Conservation (phyloP, 192 early-diverging fungal species). For the Coemansia sp. region DNA sequence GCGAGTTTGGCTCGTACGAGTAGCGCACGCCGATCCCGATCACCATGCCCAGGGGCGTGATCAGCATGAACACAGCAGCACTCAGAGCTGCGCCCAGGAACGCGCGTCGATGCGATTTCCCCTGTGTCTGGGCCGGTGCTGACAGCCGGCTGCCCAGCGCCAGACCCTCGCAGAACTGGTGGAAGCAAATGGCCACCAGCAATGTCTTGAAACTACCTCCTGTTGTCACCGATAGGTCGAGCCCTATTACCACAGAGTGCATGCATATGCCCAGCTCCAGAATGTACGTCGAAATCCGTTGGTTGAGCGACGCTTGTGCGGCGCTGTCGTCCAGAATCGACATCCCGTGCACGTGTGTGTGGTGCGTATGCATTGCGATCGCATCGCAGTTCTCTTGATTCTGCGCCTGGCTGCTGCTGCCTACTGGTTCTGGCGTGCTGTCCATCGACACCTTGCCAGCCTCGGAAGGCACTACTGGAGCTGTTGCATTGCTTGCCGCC, state of each 20-base stretch:
- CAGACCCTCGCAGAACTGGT: conserved; percentile 78
- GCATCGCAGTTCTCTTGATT: conserved; percentile 32
- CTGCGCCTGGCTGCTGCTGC: not conserved
- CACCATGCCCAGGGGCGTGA: conserved; percentile 77
- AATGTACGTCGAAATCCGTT: conserved; percentile 63
- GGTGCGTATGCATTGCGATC: conserved; percentile 50
- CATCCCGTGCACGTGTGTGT: conserved; percentile 51
- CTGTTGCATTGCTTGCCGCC: conserved; percentile 4
- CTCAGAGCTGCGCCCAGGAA: conserved; percentile 45
- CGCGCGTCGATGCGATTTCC: conserved; percentile 16
- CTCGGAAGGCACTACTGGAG: conserved; percentile 7
- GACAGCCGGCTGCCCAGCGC: conserved; percentile 74
- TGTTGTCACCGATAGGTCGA: conserved; percentile 61
- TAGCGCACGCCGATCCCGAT: conserved; percentile 76
- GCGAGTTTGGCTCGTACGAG: conserved; percentile 64
- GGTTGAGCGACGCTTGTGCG: conserved; percentile 2
- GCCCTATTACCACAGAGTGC: conserved; percentile 77
- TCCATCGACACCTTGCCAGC: not conserved
- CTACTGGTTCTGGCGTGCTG: not conserved
- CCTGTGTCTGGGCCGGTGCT: conserved; percentile 23
- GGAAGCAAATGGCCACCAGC: conserved; percentile 66
- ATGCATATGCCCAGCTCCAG: conserved; percentile 75
- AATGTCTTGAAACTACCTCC: conserved; percentile 60
- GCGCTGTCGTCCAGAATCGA: conserved; percentile 22
- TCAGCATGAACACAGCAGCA: conserved; percentile 62